Percentiles rank a stretch among this genome's conserved stretches.
phyloP scores from a whole-genome alignment of 1,139 yeast genomes.

The Lodderomyces beijingensis region DNA sequence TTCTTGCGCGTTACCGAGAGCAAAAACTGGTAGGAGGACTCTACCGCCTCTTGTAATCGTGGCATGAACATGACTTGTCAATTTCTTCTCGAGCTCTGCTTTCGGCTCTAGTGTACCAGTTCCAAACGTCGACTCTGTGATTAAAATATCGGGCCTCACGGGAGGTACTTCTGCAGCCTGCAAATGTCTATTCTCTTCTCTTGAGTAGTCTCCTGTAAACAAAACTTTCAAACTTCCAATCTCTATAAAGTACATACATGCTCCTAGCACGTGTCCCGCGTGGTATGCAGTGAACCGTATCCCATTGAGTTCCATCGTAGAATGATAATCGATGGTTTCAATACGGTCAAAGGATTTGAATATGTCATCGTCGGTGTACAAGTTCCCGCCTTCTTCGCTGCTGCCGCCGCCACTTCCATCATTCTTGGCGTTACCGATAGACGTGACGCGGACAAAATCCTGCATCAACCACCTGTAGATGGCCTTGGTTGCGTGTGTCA shows the following conservation, averaged over 20 bases:
- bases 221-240: constrained; percentile 86
- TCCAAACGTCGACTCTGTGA: constrained; percentile 95
- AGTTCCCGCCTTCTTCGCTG: constrained; percentile 31
- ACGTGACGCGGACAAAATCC: constrained; percentile 91
- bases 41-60: constrained; percentile 88
- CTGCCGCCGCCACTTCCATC: constrained; percentile 20
- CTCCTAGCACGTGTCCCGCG: constrained; percentile 98
- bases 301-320: constrained; percentile 91
- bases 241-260: constrained; percentile 95
- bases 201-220: constrained; percentile 94
- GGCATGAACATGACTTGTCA: constrained; percentile 78
- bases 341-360: constrained; percentile 82
- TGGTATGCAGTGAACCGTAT: constrained; percentile 95
- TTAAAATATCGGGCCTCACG: constrained; percentile 78
- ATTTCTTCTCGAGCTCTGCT: constrained; percentile 72
- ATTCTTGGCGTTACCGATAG: constrained; percentile 44
- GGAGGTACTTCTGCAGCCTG: constrained; percentile 96
- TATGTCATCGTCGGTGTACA: constrained; percentile 89
- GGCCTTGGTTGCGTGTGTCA: constrained; percentile 99
- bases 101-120: constrained; percentile 96
- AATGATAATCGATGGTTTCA: constrained; percentile 93
- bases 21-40: constrained; percentile 89
- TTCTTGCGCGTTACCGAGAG: constrained; percentile 96
- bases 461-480: constrained; percentile 91
- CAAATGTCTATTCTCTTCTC: constrained; percentile 93